Conservation (phyloP, 1,284 basidiomycete species). For the Sanghuangporus baumii region DNA sequence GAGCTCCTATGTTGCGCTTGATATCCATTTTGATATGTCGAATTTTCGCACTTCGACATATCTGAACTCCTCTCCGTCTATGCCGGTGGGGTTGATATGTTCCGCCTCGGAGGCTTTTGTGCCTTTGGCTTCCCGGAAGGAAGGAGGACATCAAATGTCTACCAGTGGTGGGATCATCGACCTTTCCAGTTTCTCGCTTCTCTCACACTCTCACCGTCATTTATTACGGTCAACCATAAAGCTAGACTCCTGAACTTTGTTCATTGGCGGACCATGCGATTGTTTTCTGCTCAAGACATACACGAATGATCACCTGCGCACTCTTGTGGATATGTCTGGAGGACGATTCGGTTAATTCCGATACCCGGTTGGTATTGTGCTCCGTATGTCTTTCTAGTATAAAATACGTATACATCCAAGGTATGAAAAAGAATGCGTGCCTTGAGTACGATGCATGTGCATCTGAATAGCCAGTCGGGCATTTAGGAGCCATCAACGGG, state of each 20-base stretch:
- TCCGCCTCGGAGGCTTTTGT: neutral
- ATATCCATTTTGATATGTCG: neutral
- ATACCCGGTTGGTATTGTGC: neutral
- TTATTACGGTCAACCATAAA: neutral
- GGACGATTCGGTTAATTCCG: neutral
- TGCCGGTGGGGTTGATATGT: neutral
- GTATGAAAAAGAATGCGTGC: neutral
- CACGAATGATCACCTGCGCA: neutral
- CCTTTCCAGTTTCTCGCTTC: neutral
- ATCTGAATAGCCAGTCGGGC: neutral
- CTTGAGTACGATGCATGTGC: neutral
- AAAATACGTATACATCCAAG: neutral
- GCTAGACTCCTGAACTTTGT: slow-evolving; percentile 1
- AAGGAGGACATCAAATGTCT: neutral
- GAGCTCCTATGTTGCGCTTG: neutral
- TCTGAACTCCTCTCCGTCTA: neutral
- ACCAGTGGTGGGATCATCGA: neutral
- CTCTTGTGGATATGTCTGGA: neutral
- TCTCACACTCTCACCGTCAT: neutral
- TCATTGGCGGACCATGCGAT: neutral
- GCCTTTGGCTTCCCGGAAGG: neutral
- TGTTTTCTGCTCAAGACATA: neutral
- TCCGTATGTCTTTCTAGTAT: neutral
- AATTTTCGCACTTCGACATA: neutral
- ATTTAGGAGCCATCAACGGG: neutral